phyloP scores from a whole-genome alignment of 345 rosid genomes.

The Isatis tinctoria region DNA sequence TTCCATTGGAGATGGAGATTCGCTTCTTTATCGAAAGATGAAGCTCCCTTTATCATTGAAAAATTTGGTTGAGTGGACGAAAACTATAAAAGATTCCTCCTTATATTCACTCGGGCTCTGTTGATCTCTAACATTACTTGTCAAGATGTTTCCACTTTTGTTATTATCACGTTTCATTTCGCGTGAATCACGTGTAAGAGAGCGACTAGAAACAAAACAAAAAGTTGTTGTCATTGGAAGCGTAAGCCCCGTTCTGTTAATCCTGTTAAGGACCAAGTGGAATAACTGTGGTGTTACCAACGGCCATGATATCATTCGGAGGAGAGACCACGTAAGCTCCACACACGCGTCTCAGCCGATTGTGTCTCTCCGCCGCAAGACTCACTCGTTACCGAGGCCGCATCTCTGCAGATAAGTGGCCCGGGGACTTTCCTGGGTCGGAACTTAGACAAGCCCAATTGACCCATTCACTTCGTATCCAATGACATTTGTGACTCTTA shows the following conservation, averaged over 20 bases:
- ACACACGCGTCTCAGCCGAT: constrained; percentile 20
- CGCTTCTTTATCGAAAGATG: constrained; percentile 27
- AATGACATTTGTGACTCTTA: background rate
- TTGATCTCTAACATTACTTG: constrained; percentile 13
- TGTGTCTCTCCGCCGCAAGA: background rate
- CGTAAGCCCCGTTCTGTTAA: constrained; percentile 24
- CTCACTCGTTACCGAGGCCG: constrained; percentile 23
- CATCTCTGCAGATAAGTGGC: constrained; percentile 22
- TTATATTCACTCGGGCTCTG: background rate
- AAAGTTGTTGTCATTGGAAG: background rate
- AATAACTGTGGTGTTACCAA: constrained; percentile 2
- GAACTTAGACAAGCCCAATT: background rate
- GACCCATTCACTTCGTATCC: constrained; percentile 11
- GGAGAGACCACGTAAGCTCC: constrained; percentile 24
- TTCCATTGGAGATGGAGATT: constrained; percentile 34
- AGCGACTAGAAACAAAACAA: background rate
- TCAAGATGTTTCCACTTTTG: constrained; percentile 19
- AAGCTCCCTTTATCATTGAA: constrained; percentile 8
- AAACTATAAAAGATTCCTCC: constrained; percentile 20
- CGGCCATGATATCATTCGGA: constrained; percentile 17
- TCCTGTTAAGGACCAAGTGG: background rate
- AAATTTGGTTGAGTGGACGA: constrained; percentile 18
- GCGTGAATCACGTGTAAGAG: constrained; percentile 22
- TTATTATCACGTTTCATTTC: constrained; percentile 21
- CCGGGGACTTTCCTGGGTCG: constrained; percentile 32